Evolutionary conservation across 371 early-diverging fungal genomes (phyloP).

Genomic region (Batkoa obscura): DNA sequence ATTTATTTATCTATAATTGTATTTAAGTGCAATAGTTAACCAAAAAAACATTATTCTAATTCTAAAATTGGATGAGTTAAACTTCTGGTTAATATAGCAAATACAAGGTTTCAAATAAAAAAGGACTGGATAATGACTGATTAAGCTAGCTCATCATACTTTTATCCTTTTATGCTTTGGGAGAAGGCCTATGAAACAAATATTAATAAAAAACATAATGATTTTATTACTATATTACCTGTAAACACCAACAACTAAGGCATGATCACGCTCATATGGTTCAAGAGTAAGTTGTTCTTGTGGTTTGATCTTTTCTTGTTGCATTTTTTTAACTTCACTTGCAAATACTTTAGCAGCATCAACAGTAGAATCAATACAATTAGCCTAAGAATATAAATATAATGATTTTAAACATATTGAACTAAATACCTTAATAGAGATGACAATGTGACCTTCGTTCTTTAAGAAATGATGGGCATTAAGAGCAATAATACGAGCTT

Average conservation of each 20-base stretch:
- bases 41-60: no score
- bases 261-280: constrained; percentile 99
- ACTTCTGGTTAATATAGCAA: no score
- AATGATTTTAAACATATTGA: not conserved
- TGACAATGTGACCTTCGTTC: constrained; percentile 95
- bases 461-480: constrained; percentile 99
- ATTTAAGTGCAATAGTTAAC: no score
- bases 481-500: constrained; percentile 98
- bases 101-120: no score
- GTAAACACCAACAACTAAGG: constrained; percentile 79
- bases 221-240: not conserved
- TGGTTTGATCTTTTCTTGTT: constrained; percentile 97
- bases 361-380: constrained; percentile 99
- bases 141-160: no score
- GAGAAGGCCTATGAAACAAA: not conserved
- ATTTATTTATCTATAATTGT: no score
- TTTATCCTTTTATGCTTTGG: not conserved
- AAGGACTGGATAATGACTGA: no score
- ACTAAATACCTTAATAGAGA: constrained; percentile 79
- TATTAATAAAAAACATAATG: not conserved
- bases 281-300: constrained; percentile 99
- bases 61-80: no score
- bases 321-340: constrained; percentile 97
- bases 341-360: constrained; percentile 98
- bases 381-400: constrained; percentile 32